A percentile compares a stretch with the other conserved stretches of the same genome.
Evolutionary conservation across 768 basidiomycete genomes (phyloP).

Genomic region (Tylopilus rubrobrunneus): DNA sequence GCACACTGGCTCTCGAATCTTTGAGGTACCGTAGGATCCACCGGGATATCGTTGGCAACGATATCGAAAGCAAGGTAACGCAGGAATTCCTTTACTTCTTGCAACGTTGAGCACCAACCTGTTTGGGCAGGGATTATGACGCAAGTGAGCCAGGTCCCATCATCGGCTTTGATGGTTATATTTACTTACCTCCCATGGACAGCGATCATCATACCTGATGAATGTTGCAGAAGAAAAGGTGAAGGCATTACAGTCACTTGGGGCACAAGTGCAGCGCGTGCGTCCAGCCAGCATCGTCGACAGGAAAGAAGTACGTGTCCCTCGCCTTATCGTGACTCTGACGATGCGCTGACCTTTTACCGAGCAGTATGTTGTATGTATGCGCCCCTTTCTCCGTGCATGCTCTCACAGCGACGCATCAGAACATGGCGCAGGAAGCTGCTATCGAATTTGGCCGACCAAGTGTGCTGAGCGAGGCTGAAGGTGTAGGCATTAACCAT

Average conservation of each 20-base stretch:
- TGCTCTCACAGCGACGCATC: not conserved
- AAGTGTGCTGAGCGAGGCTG: slow-evolving; percentile 22
- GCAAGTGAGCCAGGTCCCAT: slow-evolving; percentile 49
- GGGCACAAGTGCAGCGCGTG: slow-evolving; percentile 86
- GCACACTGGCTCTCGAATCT: slow-evolving; percentile 86
- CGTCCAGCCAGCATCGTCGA: slow-evolving; percentile 96
- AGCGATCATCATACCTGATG: slow-evolving; percentile 91
- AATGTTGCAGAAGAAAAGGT: slow-evolving; percentile 89
- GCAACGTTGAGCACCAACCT: not conserved
- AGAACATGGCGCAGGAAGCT: slow-evolving; percentile 86
- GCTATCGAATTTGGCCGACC: slow-evolving; percentile 68
- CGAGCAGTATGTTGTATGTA: slow-evolving; percentile 61
- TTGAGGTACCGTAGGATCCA: slow-evolving; percentile 95
- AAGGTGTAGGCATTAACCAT: slow-evolving; percentile 20
- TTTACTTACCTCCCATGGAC: not conserved
- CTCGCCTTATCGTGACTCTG: not conserved
- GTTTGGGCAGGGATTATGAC: slow-evolving; percentile 70
- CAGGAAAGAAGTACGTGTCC: slow-evolving; percentile 74
- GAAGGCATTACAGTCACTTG: slow-evolving; percentile 74
- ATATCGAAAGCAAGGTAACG: slow-evolving; percentile 80
- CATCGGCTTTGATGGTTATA: too few species aligned
- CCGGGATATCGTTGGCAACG: slow-evolving; percentile 94
- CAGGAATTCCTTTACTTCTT: not conserved
- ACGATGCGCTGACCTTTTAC: not conserved
- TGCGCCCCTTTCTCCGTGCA: not conserved